Evolutionary conservation across 495 filamentous ascomycete genomes (phyloP).

Genomic region (Usnea hakonensis): DNA sequence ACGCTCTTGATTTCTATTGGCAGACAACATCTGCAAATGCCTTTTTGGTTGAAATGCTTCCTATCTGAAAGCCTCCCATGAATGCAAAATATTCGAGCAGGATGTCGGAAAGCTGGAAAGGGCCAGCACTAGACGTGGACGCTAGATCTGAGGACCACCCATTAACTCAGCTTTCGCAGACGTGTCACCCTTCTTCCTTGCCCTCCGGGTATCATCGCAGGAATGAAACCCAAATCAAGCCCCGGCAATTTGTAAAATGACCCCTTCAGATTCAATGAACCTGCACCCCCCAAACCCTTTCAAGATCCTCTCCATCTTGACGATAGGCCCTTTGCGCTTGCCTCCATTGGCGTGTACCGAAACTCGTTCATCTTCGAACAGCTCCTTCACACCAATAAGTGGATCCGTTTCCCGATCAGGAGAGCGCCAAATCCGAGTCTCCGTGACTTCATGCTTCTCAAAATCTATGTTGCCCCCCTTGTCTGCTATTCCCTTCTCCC

Average conservation of each 20-base stretch:
- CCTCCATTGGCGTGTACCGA: slow-evolving; percentile 20
- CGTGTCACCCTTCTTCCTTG: neutral
- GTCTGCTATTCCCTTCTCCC: slow-evolving; percentile 19
- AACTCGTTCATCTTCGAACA: slow-evolving; percentile 13
- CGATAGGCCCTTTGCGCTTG: slow-evolving; percentile 3
- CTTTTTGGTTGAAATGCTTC: neutral
- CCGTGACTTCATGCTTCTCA: slow-evolving; percentile 18
- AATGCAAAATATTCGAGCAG: neutral
- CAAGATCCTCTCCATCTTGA: slow-evolving; percentile 7
- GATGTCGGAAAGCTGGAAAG: neutral
- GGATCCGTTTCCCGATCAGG: slow-evolving; percentile 10
- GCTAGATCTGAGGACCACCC: neutral
- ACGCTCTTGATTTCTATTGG: too few species aligned
- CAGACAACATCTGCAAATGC: neutral
- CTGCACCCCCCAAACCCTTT: slow-evolving; percentile 17
- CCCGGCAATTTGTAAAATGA: slow-evolving; percentile 17
- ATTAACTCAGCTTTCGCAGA: neutral
- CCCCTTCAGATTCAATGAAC: slow-evolving; percentile 20
- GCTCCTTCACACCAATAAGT: slow-evolving; percentile 12
- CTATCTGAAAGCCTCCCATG: neutral
- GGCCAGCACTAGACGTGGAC: neutral
- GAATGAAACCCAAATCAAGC: neutral
- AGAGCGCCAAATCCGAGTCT: slow-evolving; percentile 17
- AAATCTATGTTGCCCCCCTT: slow-evolving; percentile 21
- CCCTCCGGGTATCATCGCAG: slow-evolving; percentile 13